These are phyloP conservation scores for Starmerella cellae DNA, from an alignment of 805 yeast genomes.

Conservation along the genomic window DNA sequence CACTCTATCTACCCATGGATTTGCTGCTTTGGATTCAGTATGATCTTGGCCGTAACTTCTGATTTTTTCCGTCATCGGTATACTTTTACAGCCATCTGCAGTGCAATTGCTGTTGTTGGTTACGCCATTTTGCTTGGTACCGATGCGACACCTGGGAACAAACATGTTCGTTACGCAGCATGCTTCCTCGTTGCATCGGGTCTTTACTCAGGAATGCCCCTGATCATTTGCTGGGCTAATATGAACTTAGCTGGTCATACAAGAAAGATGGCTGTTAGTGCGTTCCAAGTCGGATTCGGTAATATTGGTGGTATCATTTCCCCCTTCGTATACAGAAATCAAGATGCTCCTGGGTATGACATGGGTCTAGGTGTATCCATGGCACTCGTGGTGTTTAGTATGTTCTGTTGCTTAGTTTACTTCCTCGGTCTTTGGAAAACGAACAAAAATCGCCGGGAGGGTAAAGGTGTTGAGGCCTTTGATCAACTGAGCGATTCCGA, in stretches of 20 bases:
- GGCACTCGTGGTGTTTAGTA: slow-evolving; percentile 36
- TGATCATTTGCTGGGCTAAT: slow-evolving; percentile 54
- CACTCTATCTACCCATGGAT: slow-evolving; percentile 83
- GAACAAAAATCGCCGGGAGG: slow-evolving; percentile 22
- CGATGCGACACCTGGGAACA: slow-evolving; percentile 25
- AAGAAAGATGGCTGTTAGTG: slow-evolving; percentile 45
- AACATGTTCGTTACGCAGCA: slow-evolving; percentile 44
- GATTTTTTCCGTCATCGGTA: slow-evolving; percentile 37
- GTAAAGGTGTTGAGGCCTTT: slow-evolving; percentile 21
- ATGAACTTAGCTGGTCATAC: slow-evolving; percentile 51
- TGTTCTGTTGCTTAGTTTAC: slow-evolving; percentile 29
- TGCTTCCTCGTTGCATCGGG: slow-evolving; percentile 50
- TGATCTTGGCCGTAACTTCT: slow-evolving; percentile 48
- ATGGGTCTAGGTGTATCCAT: slow-evolving; percentile 43
- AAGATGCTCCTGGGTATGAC: slow-evolving; percentile 46
- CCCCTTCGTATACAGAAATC: slow-evolving; percentile 40
- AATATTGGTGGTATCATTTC: slow-evolving; percentile 62
- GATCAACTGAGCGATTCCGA: slow-evolving; percentile 17
- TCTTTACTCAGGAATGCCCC: slow-evolving; percentile 51
- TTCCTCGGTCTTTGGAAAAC: slow-evolving; percentile 25
- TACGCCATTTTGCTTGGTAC: slow-evolving; percentile 42
- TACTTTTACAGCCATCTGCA: slow-evolving; percentile 20
- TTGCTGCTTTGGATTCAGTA: slow-evolving; percentile 54
- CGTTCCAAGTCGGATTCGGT: slow-evolving; percentile 57
- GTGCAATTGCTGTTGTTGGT: slow-evolving; percentile 36